Conservation (phyloP, 2,329 filamentous ascomycete genomes). For the Cladophialophora yegresii region DNA sequence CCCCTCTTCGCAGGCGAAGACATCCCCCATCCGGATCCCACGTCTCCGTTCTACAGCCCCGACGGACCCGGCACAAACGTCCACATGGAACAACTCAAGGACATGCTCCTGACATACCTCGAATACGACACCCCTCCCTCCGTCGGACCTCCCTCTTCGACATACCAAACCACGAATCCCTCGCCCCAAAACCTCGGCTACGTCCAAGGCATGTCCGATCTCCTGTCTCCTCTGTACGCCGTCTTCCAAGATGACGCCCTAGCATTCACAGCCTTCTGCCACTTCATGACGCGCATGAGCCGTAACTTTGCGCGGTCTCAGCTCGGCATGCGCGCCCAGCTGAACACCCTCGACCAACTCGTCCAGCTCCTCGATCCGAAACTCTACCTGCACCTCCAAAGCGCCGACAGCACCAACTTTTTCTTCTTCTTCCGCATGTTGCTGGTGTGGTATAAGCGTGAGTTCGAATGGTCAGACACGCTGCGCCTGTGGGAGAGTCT, state of each 20-base stretch:
- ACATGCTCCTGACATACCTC: slow-evolving; percentile 98
- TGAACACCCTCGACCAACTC: slow-evolving; percentile 87
- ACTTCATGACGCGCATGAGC: slow-evolving; percentile 98
- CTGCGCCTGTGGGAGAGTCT: slow-evolving; percentile 86
- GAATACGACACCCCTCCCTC: slow-evolving; percentile 70
- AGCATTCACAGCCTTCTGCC: slow-evolving; percentile 94
- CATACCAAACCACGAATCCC: slow-evolving; percentile 29
- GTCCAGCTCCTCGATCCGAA: slow-evolving; percentile 96
- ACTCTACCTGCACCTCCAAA: slow-evolving; percentile 85
- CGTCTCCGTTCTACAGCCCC: slow-evolving; percentile 87
- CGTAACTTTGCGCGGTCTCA: slow-evolving; percentile 95
- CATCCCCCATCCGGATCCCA: slow-evolving; percentile 91
- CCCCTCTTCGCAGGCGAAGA: slow-evolving; percentile 96
- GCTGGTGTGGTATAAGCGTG: slow-evolving; percentile 97
- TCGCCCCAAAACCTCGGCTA: slow-evolving; percentile 76
- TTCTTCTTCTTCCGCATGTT: slow-evolving; percentile 99
- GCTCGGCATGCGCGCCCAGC: slow-evolving; percentile 90
- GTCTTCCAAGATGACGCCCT: slow-evolving; percentile 96
- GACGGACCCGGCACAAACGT: slow-evolving; percentile 92
- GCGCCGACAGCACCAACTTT: slow-evolving; percentile 94
- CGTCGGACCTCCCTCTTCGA: slow-evolving; percentile 14
- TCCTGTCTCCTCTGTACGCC: slow-evolving; percentile 92
- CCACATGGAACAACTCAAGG: slow-evolving; percentile 97
- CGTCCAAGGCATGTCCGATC: slow-evolving; percentile 97
- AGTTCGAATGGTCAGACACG: slow-evolving; percentile 87